Evolutionary conservation across 164 flowering plant genomes (phyloP), one percentile per base, ranked within the genome.

Genomic region (Annona cherimola): DNA sequence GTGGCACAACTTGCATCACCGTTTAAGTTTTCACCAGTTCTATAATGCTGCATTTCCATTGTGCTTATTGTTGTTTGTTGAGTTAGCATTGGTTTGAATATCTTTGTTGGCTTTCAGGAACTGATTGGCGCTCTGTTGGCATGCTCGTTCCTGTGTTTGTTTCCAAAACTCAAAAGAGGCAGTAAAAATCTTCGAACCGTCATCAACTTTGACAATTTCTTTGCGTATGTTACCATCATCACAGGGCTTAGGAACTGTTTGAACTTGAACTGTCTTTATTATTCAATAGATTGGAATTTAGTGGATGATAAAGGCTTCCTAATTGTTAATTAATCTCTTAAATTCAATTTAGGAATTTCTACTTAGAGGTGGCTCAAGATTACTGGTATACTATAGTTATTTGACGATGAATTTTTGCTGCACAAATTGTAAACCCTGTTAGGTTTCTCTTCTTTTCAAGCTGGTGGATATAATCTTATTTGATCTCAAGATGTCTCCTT

Each of bases 141-240:
- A 42, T 90, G 98, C 82, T 83, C 97, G 64, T 89, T 96, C 81
- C 88, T 96, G 81, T 93, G 94, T 79, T 75, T 95, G 85, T 93
- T 88, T 81, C 97, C 99, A 8, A 73, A 72, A 70, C 57, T 42
- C 63, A 69, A 79, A 68, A 84, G 99, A 88, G 82, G 76, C 82
- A 77, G 77, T 71, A 80, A 84, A 72, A 69, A 81, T 81, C 98
- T 95, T 76, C 98, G 89, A 63, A 67, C 70, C 11, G 89, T 91
- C n/a, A n/a, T n/a, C 90, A 95, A 95, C 87, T 90, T 93, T 71
- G 95, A 93, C 81, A 26, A 79, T 57, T 80, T 95, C 80, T 95
- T 95, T 88, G 87, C 86, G 99, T 94, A 87, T 80, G 97, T 87
- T 69, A 69, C 42, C 41, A 5, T 16, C 5, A 40, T 44, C 12